Percentiles rank a stretch among this genome's conserved stretches.
phyloP scores from a whole-genome alignment of 305 asterid genomes.

The Petunia hybrid region DNA sequence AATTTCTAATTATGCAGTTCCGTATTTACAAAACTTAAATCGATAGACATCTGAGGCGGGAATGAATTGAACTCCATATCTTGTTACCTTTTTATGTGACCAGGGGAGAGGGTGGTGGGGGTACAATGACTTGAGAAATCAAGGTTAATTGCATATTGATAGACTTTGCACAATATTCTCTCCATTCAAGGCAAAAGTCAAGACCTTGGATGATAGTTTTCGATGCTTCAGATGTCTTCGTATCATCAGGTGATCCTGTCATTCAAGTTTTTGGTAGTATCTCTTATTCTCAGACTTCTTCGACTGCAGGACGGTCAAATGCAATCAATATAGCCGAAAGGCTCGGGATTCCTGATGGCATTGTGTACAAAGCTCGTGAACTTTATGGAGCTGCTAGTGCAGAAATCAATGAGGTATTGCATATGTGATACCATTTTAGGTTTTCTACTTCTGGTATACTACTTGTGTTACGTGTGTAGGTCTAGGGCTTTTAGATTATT shows the following conservation, averaged over 20 bases:
- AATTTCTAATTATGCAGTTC: neutral
- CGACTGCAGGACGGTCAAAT: conserved; percentile 86
- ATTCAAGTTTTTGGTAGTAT: neutral
- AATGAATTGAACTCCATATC: neutral
- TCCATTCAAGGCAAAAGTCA: neutral
- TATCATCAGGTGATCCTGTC: neutral
- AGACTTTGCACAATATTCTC: conserved; percentile 11
- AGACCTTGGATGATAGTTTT: conserved; percentile 10
- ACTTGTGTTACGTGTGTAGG: neutral
- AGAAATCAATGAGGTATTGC: conserved; percentile 88
- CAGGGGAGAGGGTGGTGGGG: neutral
- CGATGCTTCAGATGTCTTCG: conserved; percentile 11
- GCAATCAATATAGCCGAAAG: conserved; percentile 96
- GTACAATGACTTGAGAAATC: neutral
- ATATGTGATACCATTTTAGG: neutral
- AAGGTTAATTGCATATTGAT: conserved; percentile 24
- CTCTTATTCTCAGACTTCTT: conserved; percentile 29
- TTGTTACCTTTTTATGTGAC: neutral
- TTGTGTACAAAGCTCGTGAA: conserved; percentile 81
- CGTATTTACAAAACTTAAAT: conserved; percentile 10
- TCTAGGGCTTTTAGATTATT: too few species aligned
- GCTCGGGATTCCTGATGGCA: conserved; percentile 78
- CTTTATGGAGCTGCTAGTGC: conserved; percentile 94
- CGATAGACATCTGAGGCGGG: neutral
- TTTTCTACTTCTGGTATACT: neutral